Conservation (phyloP, 306 rosid genomes). For the Prunus fruticosa region DNA sequence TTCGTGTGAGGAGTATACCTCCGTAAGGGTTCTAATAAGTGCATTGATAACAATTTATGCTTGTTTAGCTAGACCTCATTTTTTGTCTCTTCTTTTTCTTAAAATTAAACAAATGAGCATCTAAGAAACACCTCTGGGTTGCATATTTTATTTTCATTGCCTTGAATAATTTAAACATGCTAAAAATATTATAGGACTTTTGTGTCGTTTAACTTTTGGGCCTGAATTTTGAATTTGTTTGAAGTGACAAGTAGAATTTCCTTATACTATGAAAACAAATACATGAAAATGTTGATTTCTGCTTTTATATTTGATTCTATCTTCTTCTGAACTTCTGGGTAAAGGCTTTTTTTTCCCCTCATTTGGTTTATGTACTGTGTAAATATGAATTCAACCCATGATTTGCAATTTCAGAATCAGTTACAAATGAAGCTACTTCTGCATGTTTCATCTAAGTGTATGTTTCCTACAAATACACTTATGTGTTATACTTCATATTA, state of each 20-base stretch:
- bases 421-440: slow-evolving; percentile 1
- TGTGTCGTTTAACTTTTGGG: no score
- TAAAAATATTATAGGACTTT: no score
- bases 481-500: neutral
- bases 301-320: neutral
- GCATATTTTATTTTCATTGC: no score
- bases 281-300: neutral
- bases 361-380: no score
- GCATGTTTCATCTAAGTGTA: neutral
- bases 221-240: neutral
- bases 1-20: neutral
- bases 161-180: no score
- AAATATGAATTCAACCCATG: neutral
- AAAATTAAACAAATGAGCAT: neutral
- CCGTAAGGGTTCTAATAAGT: neutral
- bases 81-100: neutral
- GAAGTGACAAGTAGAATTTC: neutral
- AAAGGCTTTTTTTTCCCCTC: no score
- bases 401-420: neutral
- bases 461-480: neutral
- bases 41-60: neutral
- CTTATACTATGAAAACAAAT: neutral
- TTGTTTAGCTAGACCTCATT: neutral
- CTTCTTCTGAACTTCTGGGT: neutral
- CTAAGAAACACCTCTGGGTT: neutral